Base-by-base conservation (phyloP, 2,329 filamentous ascomycete species). In the Dryadomyces quercivorus region DNA sequence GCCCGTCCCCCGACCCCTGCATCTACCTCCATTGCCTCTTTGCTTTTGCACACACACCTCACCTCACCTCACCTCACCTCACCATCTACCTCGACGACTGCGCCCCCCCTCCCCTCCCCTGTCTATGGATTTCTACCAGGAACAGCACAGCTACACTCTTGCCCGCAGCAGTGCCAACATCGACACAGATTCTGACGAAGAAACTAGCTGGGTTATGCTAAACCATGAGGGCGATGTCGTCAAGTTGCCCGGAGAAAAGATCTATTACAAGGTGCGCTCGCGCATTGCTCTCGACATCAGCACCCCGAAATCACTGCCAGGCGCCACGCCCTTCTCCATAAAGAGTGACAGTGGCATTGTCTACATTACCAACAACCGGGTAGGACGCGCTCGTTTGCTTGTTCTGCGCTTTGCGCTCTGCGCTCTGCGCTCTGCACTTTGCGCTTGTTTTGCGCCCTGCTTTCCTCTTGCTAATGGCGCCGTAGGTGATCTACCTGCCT, bases 191-290 rank as follows among this genome's bases (percentile, higher is more conserved):
- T 72, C 76, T 81, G 71, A 81, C 72, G 72, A 79, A 66, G 68
- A 68, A 62, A 68, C 71, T 65, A 82, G 78, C 63, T 96, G 92
- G 92, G 92, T 96, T 48, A 96, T 96, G 91, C 82, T 95, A 64
- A 82, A 85, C 65, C 80, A 85, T 65, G 67, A 73, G 44, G 75
- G 77, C 61, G 82, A 85, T 56, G 93, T 95, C 70, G 85, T 94
- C 65, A 88, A 86, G 64, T 80, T 96, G 49, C 87, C 88, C 47
- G 84, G 86, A 66, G 92, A 97, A 73, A 83, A 83, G 62, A 83
- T 88, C 58, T 78, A 94, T 57, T 88, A 87, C 70, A 86, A 82
- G 61, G 90, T 89, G 48, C 85, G 88, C 55, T 82, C 85, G 51
- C 84, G 91, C 60, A 89, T 92, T 63, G 82, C 79, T 60, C 76